Percentiles rank a stretch among this genome's conserved stretches.
These are phyloP conservation scores for Penicillium coffeae DNA, from an alignment of 495 filamentous ascomycete genomes.

Conservation along the genomic window DNA sequence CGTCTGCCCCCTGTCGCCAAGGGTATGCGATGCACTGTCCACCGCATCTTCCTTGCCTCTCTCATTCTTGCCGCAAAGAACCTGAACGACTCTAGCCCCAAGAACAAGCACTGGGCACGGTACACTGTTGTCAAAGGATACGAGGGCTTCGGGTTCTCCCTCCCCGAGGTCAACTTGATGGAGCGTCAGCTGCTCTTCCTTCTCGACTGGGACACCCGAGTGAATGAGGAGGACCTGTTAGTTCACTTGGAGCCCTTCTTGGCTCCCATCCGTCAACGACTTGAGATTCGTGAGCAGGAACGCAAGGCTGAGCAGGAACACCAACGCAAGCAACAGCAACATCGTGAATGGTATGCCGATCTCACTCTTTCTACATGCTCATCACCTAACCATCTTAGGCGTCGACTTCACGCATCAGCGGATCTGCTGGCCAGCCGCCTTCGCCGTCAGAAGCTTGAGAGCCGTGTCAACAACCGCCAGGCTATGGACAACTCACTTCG, in stretches of 20 bases:
- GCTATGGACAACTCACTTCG: conserved; percentile 14
- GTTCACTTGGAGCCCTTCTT: conserved; percentile 85
- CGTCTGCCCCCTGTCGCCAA: conserved; percentile 91
- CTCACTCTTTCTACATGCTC: not conserved
- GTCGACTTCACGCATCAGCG: conserved; percentile 38
- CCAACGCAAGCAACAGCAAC: conserved; percentile 31
- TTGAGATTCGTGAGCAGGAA: conserved; percentile 27
- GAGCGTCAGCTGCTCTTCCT: conserved; percentile 95
- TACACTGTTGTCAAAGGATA: conserved; percentile 76
- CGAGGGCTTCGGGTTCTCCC: conserved; percentile 83
- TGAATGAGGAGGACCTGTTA: conserved; percentile 80
- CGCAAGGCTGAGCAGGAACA: conserved; percentile 29
- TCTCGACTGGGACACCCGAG: conserved; percentile 86
- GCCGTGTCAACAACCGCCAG: conserved; percentile 23
- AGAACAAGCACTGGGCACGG: conserved; percentile 99
- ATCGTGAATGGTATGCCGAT: conserved; percentile 38
- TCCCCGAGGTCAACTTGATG: conserved; percentile 97
- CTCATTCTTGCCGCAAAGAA: conserved; percentile 78
- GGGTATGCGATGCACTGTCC: conserved; percentile 94
- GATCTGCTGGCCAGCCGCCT: conserved; percentile 41
- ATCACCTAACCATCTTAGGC: conserved; percentile 16
- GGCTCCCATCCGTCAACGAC: conserved; percentile 64
- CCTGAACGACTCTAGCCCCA: conserved; percentile 86
- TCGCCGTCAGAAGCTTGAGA: conserved; percentile 39
- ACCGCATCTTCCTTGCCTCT: conserved; percentile 79